Percentiles rank a stretch among this genome's conserved stretches.
phyloP scores from a whole-genome alignment of 371 early-diverging fungal species.

The Syncephalastrum monosporum region DNA sequence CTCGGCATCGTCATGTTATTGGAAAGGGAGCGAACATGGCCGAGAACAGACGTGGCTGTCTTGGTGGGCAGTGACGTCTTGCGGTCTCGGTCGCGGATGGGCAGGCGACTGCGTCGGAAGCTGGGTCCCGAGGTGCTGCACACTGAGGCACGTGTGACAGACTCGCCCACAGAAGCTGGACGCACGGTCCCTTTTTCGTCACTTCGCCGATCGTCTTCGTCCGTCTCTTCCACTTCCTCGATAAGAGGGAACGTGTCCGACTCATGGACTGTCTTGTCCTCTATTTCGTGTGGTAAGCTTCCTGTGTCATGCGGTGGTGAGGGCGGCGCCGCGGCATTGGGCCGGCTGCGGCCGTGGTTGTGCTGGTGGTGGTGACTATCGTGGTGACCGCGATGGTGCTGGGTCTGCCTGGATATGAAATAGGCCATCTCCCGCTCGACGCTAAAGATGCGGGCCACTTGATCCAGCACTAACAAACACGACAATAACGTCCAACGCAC shows the following conservation, averaged over 20 bases:
- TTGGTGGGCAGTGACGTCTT: conserved; percentile 8
- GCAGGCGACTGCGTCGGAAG: not conserved
- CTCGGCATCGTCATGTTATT: conserved; percentile 10
- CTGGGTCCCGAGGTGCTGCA: conserved; percentile 2
- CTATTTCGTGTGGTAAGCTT: too few species aligned
- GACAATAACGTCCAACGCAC: conserved; percentile 28
- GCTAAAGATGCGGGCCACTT: conserved; percentile 27
- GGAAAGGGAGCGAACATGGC: conserved; percentile 9
- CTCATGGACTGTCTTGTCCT: too few species aligned
- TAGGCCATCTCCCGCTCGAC: conserved; percentile 31
- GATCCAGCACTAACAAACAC: conserved; percentile 26
- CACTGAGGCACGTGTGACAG: conserved; percentile 1
- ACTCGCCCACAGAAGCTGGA: not conserved
- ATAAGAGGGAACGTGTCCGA: too few species aligned
- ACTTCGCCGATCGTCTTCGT: too few species aligned
- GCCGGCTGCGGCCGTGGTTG: not conserved
- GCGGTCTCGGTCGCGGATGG: conserved; percentile 2
- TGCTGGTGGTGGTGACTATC: conserved; percentile 2
- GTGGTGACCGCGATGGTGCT: conserved; percentile 2
- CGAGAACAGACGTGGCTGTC: not conserved
- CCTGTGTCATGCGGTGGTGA: conserved; percentile 3
- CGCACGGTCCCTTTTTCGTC: not conserved
- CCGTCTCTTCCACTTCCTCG: too few species aligned
- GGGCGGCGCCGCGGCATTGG: not conserved
- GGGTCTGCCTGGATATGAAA: conserved; percentile 3